Base-by-base conservation (phyloP, 345 rosid genomes). In the Citrus unshiu region DNA sequence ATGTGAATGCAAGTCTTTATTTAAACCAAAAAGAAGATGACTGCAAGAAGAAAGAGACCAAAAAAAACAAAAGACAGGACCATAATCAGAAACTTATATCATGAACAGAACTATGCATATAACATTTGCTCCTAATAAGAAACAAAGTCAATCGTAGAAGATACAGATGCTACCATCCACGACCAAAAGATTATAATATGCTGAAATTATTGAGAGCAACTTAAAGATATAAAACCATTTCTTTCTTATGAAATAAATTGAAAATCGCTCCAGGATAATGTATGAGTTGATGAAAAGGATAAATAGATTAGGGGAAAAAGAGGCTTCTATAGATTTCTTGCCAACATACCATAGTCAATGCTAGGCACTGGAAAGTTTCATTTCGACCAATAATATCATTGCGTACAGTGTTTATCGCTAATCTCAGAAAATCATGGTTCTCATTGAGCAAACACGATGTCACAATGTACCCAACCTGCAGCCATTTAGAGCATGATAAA, bases 341-440 rank as follows among this genome's bases (percentile, higher is more conserved):
- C 22, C 66, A 57, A 39, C 89, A 85, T 93, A 96, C 99, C 99
- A 97, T 88, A 54, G 99, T 97, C 87, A 97, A 87, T 63, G 99
- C 99, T 75, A 97, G 86, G 88, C 99, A 97, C 80, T 97, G 99
- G 88, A 97, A 97, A 74, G 99, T 92, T 84, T 97, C 98, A 84
- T 97, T 97, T 61, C 99, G 97, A 70, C 99, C 99, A 84, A 97
- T 90, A 61, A 97, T 97, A 84, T 94, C 98, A 83, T 94, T 94
- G 68, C 99, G 94, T 72, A 97, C 94, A 24, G 98, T 86, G 81
- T 97, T 97, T 84, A 97, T 97, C 22, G 99, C 98, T 83, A 97
- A 81, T 87, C 93, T 92, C 78, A 97, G 90, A 83, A 97, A 97
- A 80, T 97, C 99, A 76, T 97, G 95, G 89, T 97, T 94, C 85